Percentiles rank a stretch among this genome's conserved stretches.
Conservation (phyloP, 495 filamentous ascomycete species). For the Penicillium steckii region DNA sequence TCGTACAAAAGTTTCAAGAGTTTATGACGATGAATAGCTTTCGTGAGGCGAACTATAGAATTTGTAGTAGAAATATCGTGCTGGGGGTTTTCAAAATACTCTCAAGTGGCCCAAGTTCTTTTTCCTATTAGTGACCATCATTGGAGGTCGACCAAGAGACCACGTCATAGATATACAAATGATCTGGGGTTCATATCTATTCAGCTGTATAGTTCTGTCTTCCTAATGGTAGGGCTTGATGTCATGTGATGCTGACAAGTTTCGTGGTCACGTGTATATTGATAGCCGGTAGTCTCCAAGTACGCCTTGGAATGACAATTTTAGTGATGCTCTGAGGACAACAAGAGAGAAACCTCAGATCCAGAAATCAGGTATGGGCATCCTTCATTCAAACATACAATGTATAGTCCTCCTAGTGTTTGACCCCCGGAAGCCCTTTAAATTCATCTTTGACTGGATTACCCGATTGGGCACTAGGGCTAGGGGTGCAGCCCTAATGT, state of each 20-base stretch:
- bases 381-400: background rate
- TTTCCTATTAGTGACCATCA: too few species aligned
- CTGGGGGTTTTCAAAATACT: too few species aligned
- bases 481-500: conserved; percentile 23
- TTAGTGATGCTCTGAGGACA: too few species aligned
- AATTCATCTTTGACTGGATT: conserved; percentile 1
- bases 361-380: background rate
- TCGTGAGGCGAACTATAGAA: too few species aligned
- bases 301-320: too few species aligned
- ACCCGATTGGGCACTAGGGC: conserved; percentile 10
- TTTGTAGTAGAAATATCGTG: too few species aligned
- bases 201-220: too few species aligned
- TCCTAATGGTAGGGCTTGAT: background rate
- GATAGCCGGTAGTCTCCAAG: too few species aligned
- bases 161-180: too few species aligned
- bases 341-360: background rate
- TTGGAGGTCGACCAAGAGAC: too few species aligned
- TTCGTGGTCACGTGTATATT: background rate
- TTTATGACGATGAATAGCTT: conserved; percentile 11
- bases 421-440: background rate
- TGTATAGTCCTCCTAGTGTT: background rate
- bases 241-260: background rate
- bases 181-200: too few species aligned
- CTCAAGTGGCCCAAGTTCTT: too few species aligned
- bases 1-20: conserved; percentile 24